A percentile compares a stretch with the other conserved stretches of the same genome.
Conservation (phyloP, 352 stramenopile genomes). For the Phytophthora agathidicida region DNA sequence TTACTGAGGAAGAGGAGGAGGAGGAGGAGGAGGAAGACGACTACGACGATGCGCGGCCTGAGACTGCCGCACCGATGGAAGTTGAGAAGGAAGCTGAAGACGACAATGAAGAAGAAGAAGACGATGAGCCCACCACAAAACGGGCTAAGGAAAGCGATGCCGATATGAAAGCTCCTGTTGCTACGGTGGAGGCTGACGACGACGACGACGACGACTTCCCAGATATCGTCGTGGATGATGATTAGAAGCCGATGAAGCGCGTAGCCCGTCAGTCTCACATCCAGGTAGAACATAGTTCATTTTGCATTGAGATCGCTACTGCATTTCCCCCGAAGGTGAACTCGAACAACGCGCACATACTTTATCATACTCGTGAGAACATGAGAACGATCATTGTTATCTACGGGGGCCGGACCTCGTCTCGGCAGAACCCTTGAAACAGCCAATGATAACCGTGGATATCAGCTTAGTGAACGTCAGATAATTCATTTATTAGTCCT, state of each 20-base stretch:
- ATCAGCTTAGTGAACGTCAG: no score
- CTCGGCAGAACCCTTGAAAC: no score
- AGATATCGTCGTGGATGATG: constrained; percentile 81
- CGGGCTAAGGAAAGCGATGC: constrained; percentile 40
- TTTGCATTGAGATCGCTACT: no score
- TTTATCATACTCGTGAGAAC: no score
- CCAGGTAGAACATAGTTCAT: constrained; percentile 2
- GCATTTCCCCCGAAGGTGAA: no score
- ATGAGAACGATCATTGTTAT: no score
- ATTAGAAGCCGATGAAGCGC: constrained; percentile 21
- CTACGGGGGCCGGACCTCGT: no score
- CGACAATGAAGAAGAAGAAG: constrained; percentile 29
- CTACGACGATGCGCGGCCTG: constrained; percentile 46
- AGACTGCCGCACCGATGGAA: constrained; percentile 21
- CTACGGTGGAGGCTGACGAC: constrained; percentile 28
- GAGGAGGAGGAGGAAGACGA: constrained; percentile 43
- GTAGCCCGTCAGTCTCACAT: no score
- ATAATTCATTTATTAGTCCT: no score
- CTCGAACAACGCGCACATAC: no score
- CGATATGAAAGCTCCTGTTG: constrained; percentile 23
- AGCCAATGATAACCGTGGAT: no score
- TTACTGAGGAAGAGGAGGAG: constrained; percentile 36
- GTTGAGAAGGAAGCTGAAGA: constrained; percentile 22
- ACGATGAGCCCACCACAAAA: constrained; percentile 27
- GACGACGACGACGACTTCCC: constrained; percentile 82